Evolutionary conservation across 768 basidiomycete species (phyloP).

Genomic region (Kwoniella mangroviensis): DNA sequence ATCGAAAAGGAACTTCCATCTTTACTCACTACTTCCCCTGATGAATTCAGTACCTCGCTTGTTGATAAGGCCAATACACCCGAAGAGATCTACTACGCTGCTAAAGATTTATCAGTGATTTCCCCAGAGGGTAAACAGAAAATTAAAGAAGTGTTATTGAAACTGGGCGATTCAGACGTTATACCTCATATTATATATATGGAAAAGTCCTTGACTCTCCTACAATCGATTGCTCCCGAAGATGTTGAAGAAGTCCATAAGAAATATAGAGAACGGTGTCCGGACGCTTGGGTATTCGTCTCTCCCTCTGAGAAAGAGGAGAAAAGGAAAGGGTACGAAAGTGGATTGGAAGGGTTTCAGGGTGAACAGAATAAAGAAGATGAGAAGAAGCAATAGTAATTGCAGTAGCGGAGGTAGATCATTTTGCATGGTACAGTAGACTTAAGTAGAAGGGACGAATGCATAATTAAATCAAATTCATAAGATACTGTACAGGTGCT

Average conservation of each 20-base stretch:
- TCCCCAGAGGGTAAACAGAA: not conserved
- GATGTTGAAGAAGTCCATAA: constrained; percentile 24
- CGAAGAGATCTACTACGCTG: constrained; percentile 67
- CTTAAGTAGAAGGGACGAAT: too few relatives aligned
- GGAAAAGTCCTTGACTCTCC: constrained; percentile 10
- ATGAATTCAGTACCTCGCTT: constrained; percentile 75
- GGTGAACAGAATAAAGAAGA: not conserved
- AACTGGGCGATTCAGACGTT: constrained; percentile 26
- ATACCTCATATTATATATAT: constrained; percentile 28
- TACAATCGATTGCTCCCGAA: constrained; percentile 20
- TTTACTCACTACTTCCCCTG: constrained; percentile 68
- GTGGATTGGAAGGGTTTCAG: constrained; percentile 10
- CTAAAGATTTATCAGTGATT: constrained; percentile 60
- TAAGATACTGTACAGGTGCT: too few relatives aligned
- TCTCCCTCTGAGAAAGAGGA: constrained; percentile 22
- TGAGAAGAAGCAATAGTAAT: not conserved
- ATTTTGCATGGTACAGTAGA: constrained; percentile 3
- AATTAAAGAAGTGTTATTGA: constrained; percentile 17
- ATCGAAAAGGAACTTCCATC: constrained; percentile 62
- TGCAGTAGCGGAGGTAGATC: not conserved
- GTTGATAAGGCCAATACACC: constrained; percentile 65
- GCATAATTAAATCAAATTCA: too few relatives aligned
- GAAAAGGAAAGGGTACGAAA: constrained; percentile 12
- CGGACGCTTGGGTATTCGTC: constrained; percentile 36
- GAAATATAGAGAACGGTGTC: constrained; percentile 22